Evolutionary conservation across 106 monocot species (phyloP).

Genomic region (Gastrodia elata): DNA sequence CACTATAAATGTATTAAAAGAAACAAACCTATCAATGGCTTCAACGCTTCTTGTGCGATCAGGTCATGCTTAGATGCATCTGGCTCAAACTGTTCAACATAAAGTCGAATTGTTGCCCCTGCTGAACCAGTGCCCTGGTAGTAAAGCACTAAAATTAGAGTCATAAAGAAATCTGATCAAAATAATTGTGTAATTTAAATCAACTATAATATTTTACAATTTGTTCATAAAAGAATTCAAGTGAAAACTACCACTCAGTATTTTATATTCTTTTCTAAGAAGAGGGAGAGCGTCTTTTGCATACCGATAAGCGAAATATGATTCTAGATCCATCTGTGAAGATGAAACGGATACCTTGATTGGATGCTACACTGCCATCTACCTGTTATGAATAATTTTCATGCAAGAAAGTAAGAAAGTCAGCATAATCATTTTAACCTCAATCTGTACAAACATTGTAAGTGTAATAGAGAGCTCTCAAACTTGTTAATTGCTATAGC

Average conservation of each 20-base stretch:
- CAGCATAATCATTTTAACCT: not conserved
- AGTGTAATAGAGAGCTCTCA: no score
- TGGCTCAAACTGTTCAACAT: slow-evolving; percentile 87
- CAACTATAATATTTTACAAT: not conserved
- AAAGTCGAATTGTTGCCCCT: slow-evolving; percentile 81
- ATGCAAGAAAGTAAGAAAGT: not conserved
- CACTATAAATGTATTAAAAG: no score
- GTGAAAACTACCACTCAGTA: not conserved
- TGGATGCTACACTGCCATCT: slow-evolving; percentile 80
- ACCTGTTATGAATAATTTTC: slow-evolving; percentile 35
- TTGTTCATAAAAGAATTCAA: not conserved
- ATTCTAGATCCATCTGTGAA: slow-evolving; percentile 94
- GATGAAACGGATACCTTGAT: slow-evolving; percentile 90
- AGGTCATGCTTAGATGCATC: slow-evolving; percentile 65
- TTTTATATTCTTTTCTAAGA: not conserved
- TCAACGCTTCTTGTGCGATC: slow-evolving; percentile 81
- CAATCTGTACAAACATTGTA: not conserved
- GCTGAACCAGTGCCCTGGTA: slow-evolving; percentile 95
- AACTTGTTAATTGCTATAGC: no score
- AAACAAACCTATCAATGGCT: slow-evolving; percentile 80
- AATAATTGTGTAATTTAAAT: not conserved
- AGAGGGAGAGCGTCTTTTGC: not conserved
- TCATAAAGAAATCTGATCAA: not conserved
- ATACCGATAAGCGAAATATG: slow-evolving; percentile 84
- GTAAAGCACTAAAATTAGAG: not conserved